These are phyloP conservation scores for Teratosphaeria zuluensis DNA, from an alignment of 2,329 filamentous ascomycete genomes.

Conservation along the genomic window DNA sequence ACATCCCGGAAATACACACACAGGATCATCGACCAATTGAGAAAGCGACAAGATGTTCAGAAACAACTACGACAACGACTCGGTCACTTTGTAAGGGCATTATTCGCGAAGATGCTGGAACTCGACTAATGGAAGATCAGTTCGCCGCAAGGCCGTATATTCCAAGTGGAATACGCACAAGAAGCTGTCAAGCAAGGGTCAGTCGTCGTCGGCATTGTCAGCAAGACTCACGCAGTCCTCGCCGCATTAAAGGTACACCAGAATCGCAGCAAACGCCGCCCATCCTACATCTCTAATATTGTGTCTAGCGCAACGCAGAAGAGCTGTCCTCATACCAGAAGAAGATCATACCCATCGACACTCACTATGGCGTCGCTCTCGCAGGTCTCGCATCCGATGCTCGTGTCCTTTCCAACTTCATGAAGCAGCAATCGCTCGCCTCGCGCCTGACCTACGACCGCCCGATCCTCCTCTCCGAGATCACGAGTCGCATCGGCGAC, in stretches of 20 bases:
- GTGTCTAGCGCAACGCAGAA: conserved; percentile 81
- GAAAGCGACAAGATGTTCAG: conserved; percentile 63
- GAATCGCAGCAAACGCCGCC: neutral
- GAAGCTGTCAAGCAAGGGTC: conserved; percentile 99
- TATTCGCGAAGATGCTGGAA: conserved; percentile 1
- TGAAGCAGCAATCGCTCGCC: conserved; percentile 97
- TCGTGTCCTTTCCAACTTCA: conserved; percentile 98
- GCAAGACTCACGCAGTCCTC: conserved; percentile 95
- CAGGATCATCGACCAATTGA: neutral
- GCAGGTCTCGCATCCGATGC: conserved; percentile 95
- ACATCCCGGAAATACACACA: neutral
- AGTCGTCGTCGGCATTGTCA: conserved; percentile 90
- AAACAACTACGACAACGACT: conserved; percentile 99
- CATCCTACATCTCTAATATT: neutral
- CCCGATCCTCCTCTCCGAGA: conserved; percentile 77
- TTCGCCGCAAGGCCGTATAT: conserved; percentile 98
- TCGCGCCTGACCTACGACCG: conserved; percentile 94
- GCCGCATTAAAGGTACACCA: conserved; percentile 86
- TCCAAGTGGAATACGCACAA: conserved; percentile 97
- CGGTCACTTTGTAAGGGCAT: conserved; percentile 82
- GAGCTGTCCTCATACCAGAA: conserved; percentile 99
- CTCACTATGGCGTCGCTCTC: conserved; percentile 90
- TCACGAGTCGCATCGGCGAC: conserved; percentile 86
- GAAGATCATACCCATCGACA: conserved; percentile 95
- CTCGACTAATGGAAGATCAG: conserved; percentile 38